Evolutionary conservation across 1,139 yeast species (phyloP).

Genomic region (Protomyces gravidus): DNA sequence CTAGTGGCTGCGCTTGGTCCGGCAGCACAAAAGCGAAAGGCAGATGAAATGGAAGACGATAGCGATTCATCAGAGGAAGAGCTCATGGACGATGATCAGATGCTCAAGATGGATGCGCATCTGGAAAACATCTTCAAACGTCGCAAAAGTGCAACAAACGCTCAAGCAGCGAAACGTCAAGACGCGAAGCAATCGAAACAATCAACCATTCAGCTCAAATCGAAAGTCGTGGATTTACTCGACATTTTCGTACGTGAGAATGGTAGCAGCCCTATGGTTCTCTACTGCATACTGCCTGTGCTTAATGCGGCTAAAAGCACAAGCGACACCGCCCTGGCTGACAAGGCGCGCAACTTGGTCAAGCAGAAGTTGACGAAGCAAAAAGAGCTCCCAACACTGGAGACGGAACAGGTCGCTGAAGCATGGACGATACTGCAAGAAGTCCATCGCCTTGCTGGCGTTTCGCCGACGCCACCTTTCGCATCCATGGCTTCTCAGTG

Average conservation of each 20-base stretch:
- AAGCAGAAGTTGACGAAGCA: slow-evolving; percentile 51
- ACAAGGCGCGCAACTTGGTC: slow-evolving; percentile 68
- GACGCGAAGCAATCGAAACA: slow-evolving; percentile 48
- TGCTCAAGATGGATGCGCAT: slow-evolving; percentile 91
- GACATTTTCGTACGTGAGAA: slow-evolving; percentile 56
- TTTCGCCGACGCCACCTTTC: slow-evolving; percentile 50
- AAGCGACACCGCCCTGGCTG: slow-evolving; percentile 62
- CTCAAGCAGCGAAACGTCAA: slow-evolving; percentile 35
- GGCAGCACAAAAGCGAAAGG: not conserved
- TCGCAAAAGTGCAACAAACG: slow-evolving; percentile 34
- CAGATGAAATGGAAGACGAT: slow-evolving; percentile 34
- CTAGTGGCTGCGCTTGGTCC: not conserved
- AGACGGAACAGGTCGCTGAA: slow-evolving; percentile 8
- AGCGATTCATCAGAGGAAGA: slow-evolving; percentile 45
- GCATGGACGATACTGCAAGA: slow-evolving; percentile 35
- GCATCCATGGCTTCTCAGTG: slow-evolving; percentile 58
- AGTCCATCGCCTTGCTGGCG: slow-evolving; percentile 46
- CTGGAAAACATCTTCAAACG: slow-evolving; percentile 74
- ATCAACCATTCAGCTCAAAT: slow-evolving; percentile 72
- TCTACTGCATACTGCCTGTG: slow-evolving; percentile 56
- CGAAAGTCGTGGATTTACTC: slow-evolving; percentile 68
- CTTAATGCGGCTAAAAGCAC: slow-evolving; percentile 61
- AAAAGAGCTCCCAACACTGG: slow-evolving; percentile 2
- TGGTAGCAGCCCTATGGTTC: slow-evolving; percentile 45
- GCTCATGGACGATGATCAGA: slow-evolving; percentile 92